Conservation (phyloP, 2,329 filamentous ascomycete species). For the Clathrospora elynae region DNA sequence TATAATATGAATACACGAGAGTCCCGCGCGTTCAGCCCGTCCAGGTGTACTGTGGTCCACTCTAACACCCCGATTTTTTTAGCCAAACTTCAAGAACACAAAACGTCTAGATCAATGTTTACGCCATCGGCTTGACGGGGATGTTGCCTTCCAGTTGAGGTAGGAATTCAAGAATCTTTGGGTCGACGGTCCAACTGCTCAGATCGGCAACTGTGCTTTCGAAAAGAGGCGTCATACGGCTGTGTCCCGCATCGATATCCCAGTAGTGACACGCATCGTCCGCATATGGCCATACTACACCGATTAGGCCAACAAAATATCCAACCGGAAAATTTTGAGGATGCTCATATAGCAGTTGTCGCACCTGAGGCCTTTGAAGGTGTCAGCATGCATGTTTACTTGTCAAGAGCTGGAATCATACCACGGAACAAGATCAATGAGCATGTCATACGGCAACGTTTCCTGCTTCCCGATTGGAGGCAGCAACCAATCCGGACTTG, state of each 20-base stretch:
- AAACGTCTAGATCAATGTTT: conserved; percentile 1
- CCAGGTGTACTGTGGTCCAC: too few relatives aligned
- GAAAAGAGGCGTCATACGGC: conserved; percentile 42
- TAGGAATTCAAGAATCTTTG: conserved; percentile 42
- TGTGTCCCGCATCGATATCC: conserved; percentile 44
- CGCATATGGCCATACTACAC: conserved; percentile 42
- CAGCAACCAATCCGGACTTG: conserved; percentile 45
- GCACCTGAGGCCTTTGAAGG: conserved; percentile 38
- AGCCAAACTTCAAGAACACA: conserved; percentile 10
- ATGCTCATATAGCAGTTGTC: conserved; percentile 41
- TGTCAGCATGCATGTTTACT: conserved; percentile 16
- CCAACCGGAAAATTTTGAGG: conserved; percentile 37
- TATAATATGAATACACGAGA: neutral
- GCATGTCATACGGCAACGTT: conserved; percentile 38
- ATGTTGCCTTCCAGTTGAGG: conserved; percentile 42
- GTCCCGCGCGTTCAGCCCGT: conserved; percentile 8
- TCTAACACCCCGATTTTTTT: conserved; percentile 2
- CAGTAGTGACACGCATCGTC: conserved; percentile 47
- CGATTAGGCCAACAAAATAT: conserved; percentile 37
- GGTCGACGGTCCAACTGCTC: conserved; percentile 43
- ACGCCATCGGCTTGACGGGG: conserved; percentile 27
- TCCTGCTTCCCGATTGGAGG: conserved; percentile 38
- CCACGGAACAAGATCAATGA: conserved; percentile 46
- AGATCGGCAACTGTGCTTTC: conserved; percentile 41
- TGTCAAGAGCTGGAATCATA: conserved; percentile 18